Evolutionary conservation across 2,329 filamentous ascomycete species (phyloP).

Genomic region (Monosporascus sp.): DNA sequence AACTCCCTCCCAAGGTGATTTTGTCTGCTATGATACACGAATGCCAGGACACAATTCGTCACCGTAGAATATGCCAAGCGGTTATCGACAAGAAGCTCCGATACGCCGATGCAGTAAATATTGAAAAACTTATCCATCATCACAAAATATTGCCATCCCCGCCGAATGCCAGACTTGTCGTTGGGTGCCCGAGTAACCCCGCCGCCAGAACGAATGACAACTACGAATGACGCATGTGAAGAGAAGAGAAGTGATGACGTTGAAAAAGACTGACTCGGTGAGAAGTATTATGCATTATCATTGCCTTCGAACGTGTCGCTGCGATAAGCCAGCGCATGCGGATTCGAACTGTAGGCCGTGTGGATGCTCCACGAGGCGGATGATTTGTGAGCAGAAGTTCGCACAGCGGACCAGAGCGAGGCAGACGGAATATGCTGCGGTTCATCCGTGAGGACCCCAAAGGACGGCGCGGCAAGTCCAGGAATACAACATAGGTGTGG

Average conservation of each 20-base stretch:
- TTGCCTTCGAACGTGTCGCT: constrained; percentile 4
- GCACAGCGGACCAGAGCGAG: not conserved
- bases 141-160: constrained; percentile 6
- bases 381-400: not conserved
- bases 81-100: not conserved
- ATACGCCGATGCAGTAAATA: not conserved
- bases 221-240: constrained; percentile 10
- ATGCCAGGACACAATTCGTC: not conserved
- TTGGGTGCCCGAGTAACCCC: not conserved
- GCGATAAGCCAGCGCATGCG: constrained; percentile 1
- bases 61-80: not conserved
- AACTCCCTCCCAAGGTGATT: not conserved
- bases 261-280: not conserved
- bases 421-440: not conserved
- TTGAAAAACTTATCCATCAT: not conserved
- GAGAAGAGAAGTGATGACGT: constrained; percentile 7
- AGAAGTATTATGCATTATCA: constrained; percentile 22
- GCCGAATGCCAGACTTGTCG: not conserved
- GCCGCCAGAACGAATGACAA: not conserved
- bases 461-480: no score
- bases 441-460: no score
- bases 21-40: constrained; percentile 1
- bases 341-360: constrained; percentile 6
- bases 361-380: not conserved
- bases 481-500: not conserved